Conservation (phyloP, 2,329 filamentous ascomycete genomes). For the Pestalotiopsis sp. region DNA sequence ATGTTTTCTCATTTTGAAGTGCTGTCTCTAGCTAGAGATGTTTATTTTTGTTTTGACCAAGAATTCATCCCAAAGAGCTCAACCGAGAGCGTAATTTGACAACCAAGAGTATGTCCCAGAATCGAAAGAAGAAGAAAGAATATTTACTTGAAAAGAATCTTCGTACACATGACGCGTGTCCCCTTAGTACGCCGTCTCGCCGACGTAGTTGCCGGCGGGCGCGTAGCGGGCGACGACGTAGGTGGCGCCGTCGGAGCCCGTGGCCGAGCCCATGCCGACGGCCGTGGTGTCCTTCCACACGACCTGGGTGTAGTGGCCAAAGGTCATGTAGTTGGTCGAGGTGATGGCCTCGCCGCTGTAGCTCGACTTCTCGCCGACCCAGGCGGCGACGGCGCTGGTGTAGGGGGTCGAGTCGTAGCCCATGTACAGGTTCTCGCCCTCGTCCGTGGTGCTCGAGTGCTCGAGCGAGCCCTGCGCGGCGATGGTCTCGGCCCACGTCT, state of each 20-base stretch:
- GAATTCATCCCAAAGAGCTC: conserved; percentile 8
- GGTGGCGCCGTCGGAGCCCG: background rate
- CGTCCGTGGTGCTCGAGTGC: background rate
- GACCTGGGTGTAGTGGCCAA: conserved; percentile 9
- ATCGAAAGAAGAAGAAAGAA: background rate
- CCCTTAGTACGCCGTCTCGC: conserved; percentile 1
- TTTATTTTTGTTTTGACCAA: background rate
- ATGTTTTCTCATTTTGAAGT: background rate
- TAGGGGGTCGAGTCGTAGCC: conserved; percentile 1
- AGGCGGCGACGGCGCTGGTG: background rate
- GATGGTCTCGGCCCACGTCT: conserved; percentile 4
- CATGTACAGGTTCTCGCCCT: conserved; percentile 12
- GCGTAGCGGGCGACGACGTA: conserved; percentile 10
- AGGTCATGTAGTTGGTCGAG: conserved; percentile 6
- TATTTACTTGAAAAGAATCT: background rate
- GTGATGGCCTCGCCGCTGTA: conserved; percentile 7
- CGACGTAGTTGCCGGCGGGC: conserved; percentile 2
- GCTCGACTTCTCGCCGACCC: conserved; percentile 4
- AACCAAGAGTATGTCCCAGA: background rate
- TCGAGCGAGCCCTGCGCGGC: background rate
- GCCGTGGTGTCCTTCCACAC: conserved; percentile 4
- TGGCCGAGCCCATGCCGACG: conserved; percentile 2
- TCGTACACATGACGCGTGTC: background rate
- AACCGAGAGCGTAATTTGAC: background rate
- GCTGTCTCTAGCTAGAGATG: background rate